These are phyloP conservation scores for Eucommia ulmoides DNA, from an alignment of 257 asterid genomes.

Conservation along the genomic window DNA sequence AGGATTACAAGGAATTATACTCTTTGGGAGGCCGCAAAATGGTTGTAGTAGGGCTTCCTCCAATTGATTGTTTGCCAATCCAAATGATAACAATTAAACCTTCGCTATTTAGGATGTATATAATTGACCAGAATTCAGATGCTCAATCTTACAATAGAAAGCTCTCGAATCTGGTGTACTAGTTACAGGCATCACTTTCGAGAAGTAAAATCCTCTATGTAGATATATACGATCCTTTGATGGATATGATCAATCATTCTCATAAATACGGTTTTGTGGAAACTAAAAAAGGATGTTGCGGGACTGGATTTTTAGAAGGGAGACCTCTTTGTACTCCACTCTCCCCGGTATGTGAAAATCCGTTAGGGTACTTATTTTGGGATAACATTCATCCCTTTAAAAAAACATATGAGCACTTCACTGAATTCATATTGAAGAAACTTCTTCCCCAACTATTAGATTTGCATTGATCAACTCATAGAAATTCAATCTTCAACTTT, in stretches of 20 bases:
- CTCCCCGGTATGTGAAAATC: not conserved
- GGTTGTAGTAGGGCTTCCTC: not conserved
- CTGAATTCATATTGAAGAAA: too few relatives aligned
- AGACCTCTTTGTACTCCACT: not conserved
- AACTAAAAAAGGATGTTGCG: not conserved
- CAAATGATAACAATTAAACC: not conserved
- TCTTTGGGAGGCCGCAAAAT: not conserved
- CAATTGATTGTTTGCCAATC: not conserved
- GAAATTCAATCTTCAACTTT: too few relatives aligned
- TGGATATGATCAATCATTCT: not conserved
- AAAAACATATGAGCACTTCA: too few relatives aligned
- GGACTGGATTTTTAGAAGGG: not conserved
- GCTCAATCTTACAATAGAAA: too few relatives aligned
- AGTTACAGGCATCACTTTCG: not conserved
- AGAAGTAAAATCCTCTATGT: not conserved
- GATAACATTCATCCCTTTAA: not conserved
- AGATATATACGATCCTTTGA: not conserved
- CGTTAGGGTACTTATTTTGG: not conserved
- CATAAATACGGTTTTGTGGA: not conserved
- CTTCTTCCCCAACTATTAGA: too few relatives aligned
- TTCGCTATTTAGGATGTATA: not conserved
- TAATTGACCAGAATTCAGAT: not conserved
- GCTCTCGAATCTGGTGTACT: not conserved
- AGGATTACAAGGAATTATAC: too few relatives aligned
- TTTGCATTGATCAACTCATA: too few relatives aligned